Conservation (phyloP, 2,329 filamentous ascomycete species). For the Colletotrichum kahawae region DNA sequence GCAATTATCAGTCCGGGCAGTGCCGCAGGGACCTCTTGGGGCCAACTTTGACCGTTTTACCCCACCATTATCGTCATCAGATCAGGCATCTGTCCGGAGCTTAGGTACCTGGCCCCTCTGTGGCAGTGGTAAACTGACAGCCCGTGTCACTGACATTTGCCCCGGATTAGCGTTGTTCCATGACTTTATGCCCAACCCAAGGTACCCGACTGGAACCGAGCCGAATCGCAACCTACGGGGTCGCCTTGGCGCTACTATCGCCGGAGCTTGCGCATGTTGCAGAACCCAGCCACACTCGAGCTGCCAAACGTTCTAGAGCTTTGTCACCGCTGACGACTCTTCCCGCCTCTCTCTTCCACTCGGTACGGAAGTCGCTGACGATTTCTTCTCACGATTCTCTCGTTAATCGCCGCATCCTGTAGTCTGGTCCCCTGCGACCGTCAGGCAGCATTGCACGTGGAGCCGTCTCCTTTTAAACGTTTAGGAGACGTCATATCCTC, state of each 20-base stretch:
- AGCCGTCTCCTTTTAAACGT: conserved; percentile 2
- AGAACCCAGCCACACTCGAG: conserved; percentile 22
- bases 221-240: conserved; percentile 2
- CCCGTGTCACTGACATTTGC: not conserved
- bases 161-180: conserved; percentile 22
- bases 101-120: not conserved
- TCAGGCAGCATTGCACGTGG: conserved; percentile 8
- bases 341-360: conserved; percentile 16
- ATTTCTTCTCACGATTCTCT: not conserved
- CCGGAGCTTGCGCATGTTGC: conserved; percentile 23
- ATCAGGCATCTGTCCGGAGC: not conserved
- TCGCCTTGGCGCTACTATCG: conserved; percentile 16
- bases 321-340: conserved; percentile 23
- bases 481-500: conserved; percentile 16
- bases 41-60: conserved; percentile 3
- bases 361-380: conserved; percentile 6
- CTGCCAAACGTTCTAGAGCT: conserved; percentile 13
- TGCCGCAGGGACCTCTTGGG: not conserved
- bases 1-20: not conserved
- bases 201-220: not conserved
- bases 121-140: not conserved
- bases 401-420: not conserved
- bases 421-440: not conserved
- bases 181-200: not conserved
- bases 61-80: conserved; percentile 19